Evolutionary conservation across 2,329 filamentous ascomycete genomes (phyloP), one percentile per base, ranked within the genome.

Genomic region (Talaromyces atroroseus): DNA sequence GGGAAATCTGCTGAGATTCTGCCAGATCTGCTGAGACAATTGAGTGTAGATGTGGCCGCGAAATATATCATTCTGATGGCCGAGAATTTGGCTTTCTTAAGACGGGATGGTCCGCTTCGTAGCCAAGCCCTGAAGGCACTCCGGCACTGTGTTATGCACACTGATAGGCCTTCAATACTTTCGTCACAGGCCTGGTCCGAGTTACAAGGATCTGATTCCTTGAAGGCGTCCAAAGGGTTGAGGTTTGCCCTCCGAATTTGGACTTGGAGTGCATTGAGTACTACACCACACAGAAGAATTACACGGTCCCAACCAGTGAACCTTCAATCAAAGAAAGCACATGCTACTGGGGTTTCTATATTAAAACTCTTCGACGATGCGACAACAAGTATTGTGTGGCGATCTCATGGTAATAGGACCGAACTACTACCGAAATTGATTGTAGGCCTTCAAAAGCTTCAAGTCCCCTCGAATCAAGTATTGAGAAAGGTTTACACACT

Each of bases 241-340:
- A 54, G 51, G n/a, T 16, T 72, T 5, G 53, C 72, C 14, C 32
- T 70, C 24, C 69, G 71, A 23, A 53, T 73, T 12, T 73, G 71
- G 71, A 52, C 60, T 26, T 58, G 72, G 51, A 65, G 65, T 29
- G 62, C 62, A 0, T 57, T 73, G 38, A 64, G 61, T 45, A 61
- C 60, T 38, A 57, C 62, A 7, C 56, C 64, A n/a, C 49, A 59
- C 36, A 54, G 58, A 26, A 62, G 61, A 18, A 59, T 62, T 18
- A 56, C 62, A 53, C 64, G 66, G 57, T 61, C 57, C 53, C 60
- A 36, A 5, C 49, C 23, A 21, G 38, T 20, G 10, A 23, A 24
- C 6, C 8, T 18, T 29, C 50, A 52, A n/a, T 29, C 47, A n/a
- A 61, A 59, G 48, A 48, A 54, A 11, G 63, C 64, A 1, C 64